These are phyloP conservation scores for Ustilago xerochloae DNA, from an alignment of 1,284 basidiomycete species.

Conservation along the genomic window DNA sequence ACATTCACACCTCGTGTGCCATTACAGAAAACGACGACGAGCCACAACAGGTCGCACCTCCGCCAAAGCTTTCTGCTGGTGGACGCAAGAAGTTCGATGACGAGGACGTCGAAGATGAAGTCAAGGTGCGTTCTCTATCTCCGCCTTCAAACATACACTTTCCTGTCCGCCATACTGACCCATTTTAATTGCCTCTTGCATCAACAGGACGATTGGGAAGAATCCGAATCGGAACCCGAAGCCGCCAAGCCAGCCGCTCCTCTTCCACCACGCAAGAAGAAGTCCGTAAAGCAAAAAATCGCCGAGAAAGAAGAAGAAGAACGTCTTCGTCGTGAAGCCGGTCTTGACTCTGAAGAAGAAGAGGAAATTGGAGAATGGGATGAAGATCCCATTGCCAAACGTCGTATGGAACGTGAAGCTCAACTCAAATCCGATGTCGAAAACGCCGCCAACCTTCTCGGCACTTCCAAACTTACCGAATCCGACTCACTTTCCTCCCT, in stretches of 20 bases:
- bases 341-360: constrained; percentile 23
- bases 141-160: neutral
- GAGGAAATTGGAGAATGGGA: constrained; percentile 49
- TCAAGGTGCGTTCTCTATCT: constrained; percentile 44
- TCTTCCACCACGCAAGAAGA: constrained; percentile 62
- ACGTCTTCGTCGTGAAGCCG: constrained; percentile 42
- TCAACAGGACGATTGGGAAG: constrained; percentile 66
- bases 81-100: constrained; percentile 64
- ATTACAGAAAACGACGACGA: constrained; percentile 62
- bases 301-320: constrained; percentile 64
- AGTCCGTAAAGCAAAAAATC: constrained; percentile 65
- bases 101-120: constrained; percentile 64
- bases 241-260: constrained; percentile 31
- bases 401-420: constrained; percentile 55
- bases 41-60: constrained; percentile 30
- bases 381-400: constrained; percentile 51
- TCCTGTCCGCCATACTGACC: constrained; percentile 5
- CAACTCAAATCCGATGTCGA: constrained; percentile 63
- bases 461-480: constrained; percentile 50
- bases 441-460: constrained; percentile 63
- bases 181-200: neutral
- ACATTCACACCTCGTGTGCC: neutral
- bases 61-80: constrained; percentile 29
- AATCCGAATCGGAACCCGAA: constrained; percentile 58
- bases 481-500: constrained; percentile 33